Percentiles rank a stretch among this genome's conserved stretches.
These are phyloP conservation scores for Lotmaria passim DNA, from an alignment of 208 protist species.

Conservation along the genomic window DNA sequence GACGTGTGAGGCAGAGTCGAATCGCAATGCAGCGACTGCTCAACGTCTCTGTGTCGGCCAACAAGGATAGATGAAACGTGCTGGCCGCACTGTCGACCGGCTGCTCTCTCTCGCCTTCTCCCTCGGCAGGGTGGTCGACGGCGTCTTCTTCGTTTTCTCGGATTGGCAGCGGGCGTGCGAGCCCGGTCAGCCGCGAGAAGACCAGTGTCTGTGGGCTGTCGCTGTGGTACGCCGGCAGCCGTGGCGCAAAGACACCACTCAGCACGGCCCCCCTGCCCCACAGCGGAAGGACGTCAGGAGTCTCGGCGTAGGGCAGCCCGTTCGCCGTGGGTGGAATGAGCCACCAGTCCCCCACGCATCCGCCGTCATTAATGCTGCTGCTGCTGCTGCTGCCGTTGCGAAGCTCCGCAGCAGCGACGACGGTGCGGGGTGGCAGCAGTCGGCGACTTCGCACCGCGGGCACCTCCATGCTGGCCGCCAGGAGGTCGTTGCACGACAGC, in stretches of 20 bases:
- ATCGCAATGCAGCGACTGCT: constrained; percentile 31
- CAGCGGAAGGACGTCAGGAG: constrained; percentile 26
- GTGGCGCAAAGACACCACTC: constrained; percentile 19
- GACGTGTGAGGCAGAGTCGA: constrained; percentile 29
- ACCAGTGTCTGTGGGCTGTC: constrained; percentile 30
- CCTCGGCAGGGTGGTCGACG: background rate
- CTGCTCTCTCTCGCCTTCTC: background rate
- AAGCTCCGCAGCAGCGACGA: background rate
- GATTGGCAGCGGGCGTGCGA: constrained; percentile 27
- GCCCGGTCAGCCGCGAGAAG: constrained; percentile 38
- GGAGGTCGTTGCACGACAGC: constrained; percentile 42
- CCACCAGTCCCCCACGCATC: constrained; percentile 5
- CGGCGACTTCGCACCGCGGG: constrained; percentile 43
- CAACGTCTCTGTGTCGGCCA: constrained; percentile 42
- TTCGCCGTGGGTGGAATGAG: constrained; percentile 2
- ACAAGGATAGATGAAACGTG: constrained; percentile 19
- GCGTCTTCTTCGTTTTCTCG: background rate
- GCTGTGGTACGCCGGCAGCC: constrained; percentile 19
- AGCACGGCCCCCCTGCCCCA: constrained; percentile 21
- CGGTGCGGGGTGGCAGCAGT: constrained; percentile 22
- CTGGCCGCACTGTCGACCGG: background rate
- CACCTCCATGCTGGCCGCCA: constrained; percentile 35
- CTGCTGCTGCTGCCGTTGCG: background rate
- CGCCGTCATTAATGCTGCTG: background rate
- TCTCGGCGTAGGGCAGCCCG: constrained; percentile 20